Conservation (phyloP, 2,329 filamentous ascomycete species). For the Cylindrodendrum hubeiense region DNA sequence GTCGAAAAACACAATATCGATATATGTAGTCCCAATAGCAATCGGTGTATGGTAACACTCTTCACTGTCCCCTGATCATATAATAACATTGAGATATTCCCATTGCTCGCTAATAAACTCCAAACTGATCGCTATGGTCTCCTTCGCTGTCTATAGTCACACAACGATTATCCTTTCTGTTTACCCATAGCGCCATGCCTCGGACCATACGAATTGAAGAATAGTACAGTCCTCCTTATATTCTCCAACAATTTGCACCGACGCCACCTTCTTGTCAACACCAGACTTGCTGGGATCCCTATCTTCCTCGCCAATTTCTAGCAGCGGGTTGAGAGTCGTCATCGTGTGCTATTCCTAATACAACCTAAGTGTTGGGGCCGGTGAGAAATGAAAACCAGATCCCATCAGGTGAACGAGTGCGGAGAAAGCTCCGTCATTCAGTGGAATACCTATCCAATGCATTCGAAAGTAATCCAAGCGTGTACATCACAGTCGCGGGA, state of each 20-base stretch:
- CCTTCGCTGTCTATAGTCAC: slow-evolving; percentile 30
- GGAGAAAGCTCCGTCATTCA: background rate
- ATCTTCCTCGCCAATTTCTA: background rate
- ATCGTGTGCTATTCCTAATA: background rate
- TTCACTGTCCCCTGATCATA: background rate
- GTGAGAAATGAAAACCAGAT: background rate
- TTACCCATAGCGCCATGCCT: slow-evolving; percentile 21
- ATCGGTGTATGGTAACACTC: too few relatives aligned
- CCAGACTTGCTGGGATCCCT: background rate
- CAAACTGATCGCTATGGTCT: slow-evolving; percentile 11
- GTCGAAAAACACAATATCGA: too few relatives aligned
- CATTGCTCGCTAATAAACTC: background rate
- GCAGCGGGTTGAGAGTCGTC: background rate
- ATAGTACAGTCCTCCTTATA: slow-evolving; percentile 1
- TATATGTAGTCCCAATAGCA: too few relatives aligned
- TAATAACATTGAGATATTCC: background rate
- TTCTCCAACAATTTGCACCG: slow-evolving; percentile 6
- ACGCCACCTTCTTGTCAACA: background rate
- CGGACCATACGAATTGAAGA: slow-evolving; percentile 10
- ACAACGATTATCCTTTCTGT: slow-evolving; percentile 18
- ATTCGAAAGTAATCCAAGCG: too few relatives aligned
- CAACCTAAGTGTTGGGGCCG: background rate
- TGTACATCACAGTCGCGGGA: background rate
- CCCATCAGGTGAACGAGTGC: background rate
- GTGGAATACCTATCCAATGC: background rate